Conservation (phyloP, 805 yeast species). For the Kuraishia molischiana region DNA sequence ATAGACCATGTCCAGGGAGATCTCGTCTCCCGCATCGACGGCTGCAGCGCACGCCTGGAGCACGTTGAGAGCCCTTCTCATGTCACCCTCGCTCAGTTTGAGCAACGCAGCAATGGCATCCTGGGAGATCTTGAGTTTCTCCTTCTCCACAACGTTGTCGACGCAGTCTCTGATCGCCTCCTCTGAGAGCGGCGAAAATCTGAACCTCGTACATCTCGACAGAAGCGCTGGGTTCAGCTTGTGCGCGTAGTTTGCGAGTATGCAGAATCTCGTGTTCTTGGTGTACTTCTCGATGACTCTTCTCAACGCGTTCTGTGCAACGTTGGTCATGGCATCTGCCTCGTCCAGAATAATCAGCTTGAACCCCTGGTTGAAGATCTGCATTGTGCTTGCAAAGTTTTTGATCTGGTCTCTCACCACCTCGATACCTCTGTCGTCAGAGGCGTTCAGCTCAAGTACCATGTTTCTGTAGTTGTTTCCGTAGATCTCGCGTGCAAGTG, state of each 20-base stretch:
- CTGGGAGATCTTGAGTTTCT: constrained; percentile 44
- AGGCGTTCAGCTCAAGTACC: constrained; percentile 92
- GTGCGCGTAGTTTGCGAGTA: constrained; percentile 92
- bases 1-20: constrained; percentile 69
- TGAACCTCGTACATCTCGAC: constrained; percentile 90
- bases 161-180: constrained; percentile 64
- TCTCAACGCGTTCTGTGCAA: constrained; percentile 76
- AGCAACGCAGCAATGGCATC: constrained; percentile 62
- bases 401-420: constrained; percentile 97
- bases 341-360: constrained; percentile 90
- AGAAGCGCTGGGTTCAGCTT: constrained; percentile 90
- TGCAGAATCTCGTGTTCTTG: constrained; percentile 90
- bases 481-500: constrained; percentile 78
- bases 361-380: constrained; percentile 79
- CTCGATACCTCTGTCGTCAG: constrained; percentile 96
- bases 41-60: constrained; percentile 91
- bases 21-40: constrained; percentile 39
- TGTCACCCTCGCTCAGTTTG: constrained; percentile 80
- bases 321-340: constrained; percentile 90
- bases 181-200: constrained; percentile 74
- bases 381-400: constrained; percentile 92
- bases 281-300: constrained; percentile 88
- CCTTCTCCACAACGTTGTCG: constrained; percentile 58
- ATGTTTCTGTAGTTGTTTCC: constrained; percentile 76
- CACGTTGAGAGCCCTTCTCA: constrained; percentile 91